Percentiles rank a stretch among this genome's conserved stretches.
These are phyloP conservation scores for Fusarium equiseti DNA, from an alignment of 2,329 filamentous ascomycete genomes.

Conservation along the genomic window DNA sequence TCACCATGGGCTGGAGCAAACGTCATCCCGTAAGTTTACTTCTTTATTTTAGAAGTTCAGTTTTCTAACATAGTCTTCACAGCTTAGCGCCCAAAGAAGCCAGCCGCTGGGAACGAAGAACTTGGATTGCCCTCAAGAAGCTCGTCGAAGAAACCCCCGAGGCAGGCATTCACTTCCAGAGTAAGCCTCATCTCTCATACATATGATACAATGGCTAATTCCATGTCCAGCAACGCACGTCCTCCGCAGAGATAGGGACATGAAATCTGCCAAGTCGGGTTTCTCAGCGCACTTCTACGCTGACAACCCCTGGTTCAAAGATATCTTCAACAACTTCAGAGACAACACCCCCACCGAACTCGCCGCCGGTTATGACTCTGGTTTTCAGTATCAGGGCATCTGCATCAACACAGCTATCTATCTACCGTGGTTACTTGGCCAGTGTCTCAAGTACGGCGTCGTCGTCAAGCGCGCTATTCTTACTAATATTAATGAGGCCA, in stretches of 20 bases:
- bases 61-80: conserved; percentile 46
- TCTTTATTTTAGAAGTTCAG: rapidly evolving
- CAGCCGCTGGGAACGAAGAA: conserved; percentile 70
- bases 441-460: conserved; percentile 82
- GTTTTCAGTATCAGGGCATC: conserved; percentile 81
- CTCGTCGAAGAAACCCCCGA: conserved; percentile 75
- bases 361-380: conserved; percentile 74
- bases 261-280: conserved; percentile 54
- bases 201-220: too few species aligned
- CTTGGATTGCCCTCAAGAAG: conserved; percentile 72
- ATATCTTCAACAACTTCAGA: conserved; percentile 77
- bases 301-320: conserved; percentile 79
- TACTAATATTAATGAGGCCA: conserved; percentile 77
- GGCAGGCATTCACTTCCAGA: conserved; percentile 83
- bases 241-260: conserved; percentile 72
- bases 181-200: conserved; percentile 51
- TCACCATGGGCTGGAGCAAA: conserved; percentile 92
- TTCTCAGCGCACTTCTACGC: conserved; percentile 48
- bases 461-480: conserved; percentile 73
- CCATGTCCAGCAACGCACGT: conserved; percentile 59
- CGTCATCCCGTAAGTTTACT: conserved; percentile 70
- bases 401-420: conserved; percentile 94
- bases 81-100: conserved; percentile 54
- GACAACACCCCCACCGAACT: conserved; percentile 69
- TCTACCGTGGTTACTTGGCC: conserved; percentile 84